Conservation (phyloP, 495 filamentous ascomycete genomes). For the Neurospora sp. region DNA sequence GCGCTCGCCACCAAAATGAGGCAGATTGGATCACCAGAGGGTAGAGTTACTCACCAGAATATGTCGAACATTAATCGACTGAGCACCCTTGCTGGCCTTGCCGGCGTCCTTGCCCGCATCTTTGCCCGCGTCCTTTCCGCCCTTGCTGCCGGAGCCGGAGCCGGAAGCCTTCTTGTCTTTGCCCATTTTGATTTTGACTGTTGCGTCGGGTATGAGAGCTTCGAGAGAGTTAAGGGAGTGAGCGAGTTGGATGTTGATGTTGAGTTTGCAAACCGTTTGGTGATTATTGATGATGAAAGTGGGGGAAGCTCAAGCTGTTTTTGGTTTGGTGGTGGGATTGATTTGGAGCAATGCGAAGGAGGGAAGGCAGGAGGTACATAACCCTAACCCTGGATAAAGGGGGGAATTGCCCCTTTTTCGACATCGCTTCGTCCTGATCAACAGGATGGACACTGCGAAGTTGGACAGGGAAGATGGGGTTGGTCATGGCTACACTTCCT, state of each 20-base stretch:
- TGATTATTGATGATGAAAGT: slow-evolving; percentile 4
- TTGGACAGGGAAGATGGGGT: not conserved
- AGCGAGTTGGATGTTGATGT: not conserved
- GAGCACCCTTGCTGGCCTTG: slow-evolving; percentile 55
- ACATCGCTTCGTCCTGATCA: not conserved
- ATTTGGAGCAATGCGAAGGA: no score
- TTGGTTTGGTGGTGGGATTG: no score
- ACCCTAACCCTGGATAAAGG: not conserved
- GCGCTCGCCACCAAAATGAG: not conserved
- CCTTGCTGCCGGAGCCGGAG: slow-evolving; percentile 44
- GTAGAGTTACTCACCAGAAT: slow-evolving; percentile 54
- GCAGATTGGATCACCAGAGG: not conserved
- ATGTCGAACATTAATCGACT: slow-evolving; percentile 76
- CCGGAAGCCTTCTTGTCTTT: slow-evolving; percentile 26
- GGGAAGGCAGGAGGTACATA: not conserved
- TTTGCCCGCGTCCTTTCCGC: slow-evolving; percentile 38
- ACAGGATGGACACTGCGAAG: not conserved
- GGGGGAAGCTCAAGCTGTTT: not conserved
- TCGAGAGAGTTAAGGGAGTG: no score
- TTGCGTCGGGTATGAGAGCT: no score
- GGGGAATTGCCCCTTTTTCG: not conserved
- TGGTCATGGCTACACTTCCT: not conserved
- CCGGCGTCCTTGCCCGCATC: slow-evolving; percentile 38
- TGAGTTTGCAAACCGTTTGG: not conserved
- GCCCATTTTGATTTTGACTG: slow-evolving; percentile 7